A percentile compares a stretch with the other conserved stretches of the same genome.
Evolutionary conservation across 495 filamentous ascomycete species (phyloP).

Genomic region (Evernia prunastri): DNA sequence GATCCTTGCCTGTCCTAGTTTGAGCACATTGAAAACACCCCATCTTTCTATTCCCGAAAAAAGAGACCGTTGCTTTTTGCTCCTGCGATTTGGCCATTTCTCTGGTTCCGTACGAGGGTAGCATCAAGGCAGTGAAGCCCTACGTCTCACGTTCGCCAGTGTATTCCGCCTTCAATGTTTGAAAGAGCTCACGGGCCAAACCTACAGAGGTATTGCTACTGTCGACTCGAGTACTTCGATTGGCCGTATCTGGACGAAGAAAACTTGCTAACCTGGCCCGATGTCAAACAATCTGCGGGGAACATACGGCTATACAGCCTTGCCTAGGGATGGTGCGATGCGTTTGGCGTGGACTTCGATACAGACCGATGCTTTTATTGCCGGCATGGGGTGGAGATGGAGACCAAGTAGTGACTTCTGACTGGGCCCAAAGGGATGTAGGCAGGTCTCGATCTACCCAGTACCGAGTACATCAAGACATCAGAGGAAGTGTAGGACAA

Average conservation of each 20-base stretch:
- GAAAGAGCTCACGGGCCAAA: neutral
- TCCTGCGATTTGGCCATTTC: neutral
- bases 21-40: neutral
- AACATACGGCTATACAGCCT: conserved; percentile 65
- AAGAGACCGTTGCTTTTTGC: neutral
- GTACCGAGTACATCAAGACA: conserved; percentile 2
- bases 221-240: conserved; percentile 51
- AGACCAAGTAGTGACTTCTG: conserved; percentile 57
- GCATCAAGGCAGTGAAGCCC: neutral
- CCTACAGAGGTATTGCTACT: neutral
- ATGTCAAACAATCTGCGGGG: conserved; percentile 59
- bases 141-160: neutral
- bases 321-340: conserved; percentile 57
- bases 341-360: conserved; percentile 52
- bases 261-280: conserved; percentile 60
- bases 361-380: conserved; percentile 58
- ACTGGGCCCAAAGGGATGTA: conserved; percentile 46
- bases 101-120: too few relatives aligned
- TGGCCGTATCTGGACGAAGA: conserved; percentile 64
- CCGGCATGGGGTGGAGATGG: conserved; percentile 62
- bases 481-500: conserved; percentile 20
- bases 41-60: too few relatives aligned
- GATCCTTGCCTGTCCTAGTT: neutral
- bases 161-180: neutral
- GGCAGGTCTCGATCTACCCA: conserved; percentile 32